These are phyloP conservation scores for Taphrina betulina DNA, from an alignment of 1,139 yeast genomes.

Conservation along the genomic window DNA sequence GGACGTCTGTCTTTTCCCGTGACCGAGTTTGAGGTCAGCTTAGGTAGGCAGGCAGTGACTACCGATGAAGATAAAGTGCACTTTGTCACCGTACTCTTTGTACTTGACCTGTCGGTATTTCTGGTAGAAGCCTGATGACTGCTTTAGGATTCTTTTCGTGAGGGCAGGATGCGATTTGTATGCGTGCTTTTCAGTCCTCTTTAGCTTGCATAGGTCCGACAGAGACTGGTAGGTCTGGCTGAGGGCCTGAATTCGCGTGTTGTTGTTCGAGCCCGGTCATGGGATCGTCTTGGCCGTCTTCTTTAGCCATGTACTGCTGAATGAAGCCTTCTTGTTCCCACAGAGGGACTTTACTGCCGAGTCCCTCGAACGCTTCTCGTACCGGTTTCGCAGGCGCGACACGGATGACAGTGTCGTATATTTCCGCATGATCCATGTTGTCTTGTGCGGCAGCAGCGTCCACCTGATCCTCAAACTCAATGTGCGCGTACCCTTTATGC, in stretches of 20 bases:
- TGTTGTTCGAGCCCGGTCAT: slow-evolving; percentile 18
- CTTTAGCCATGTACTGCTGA: slow-evolving; percentile 35
- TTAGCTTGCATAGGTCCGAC: no score
- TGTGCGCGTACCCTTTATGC: slow-evolving; percentile 38
- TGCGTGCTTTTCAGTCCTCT: no score
- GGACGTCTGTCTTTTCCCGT: no score
- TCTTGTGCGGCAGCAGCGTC: slow-evolving; percentile 47
- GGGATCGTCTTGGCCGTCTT: slow-evolving; percentile 26
- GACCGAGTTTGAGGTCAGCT: no score
- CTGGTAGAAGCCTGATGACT: no score
- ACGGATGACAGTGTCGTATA: slow-evolving; percentile 41
- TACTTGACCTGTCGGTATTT: no score
- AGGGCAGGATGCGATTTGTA: no score
- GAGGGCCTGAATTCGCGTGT: no score
- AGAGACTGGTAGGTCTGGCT: slow-evolving; percentile 5
- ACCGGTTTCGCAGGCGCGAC: slow-evolving; percentile 40
- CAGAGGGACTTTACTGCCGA: slow-evolving; percentile 32
- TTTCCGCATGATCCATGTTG: slow-evolving; percentile 44
- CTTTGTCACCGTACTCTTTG: no score
- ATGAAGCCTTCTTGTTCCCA: slow-evolving; percentile 39
- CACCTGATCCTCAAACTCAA: slow-evolving; percentile 42
- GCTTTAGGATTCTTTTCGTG: no score
- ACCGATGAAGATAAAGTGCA: no score
- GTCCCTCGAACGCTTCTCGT: slow-evolving; percentile 35
- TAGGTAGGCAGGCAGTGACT: no score